These are phyloP conservation scores for Stagonosporopsis cucurbitacearum DNA, from an alignment of 2,329 filamentous ascomycete genomes.

Conservation along the genomic window DNA sequence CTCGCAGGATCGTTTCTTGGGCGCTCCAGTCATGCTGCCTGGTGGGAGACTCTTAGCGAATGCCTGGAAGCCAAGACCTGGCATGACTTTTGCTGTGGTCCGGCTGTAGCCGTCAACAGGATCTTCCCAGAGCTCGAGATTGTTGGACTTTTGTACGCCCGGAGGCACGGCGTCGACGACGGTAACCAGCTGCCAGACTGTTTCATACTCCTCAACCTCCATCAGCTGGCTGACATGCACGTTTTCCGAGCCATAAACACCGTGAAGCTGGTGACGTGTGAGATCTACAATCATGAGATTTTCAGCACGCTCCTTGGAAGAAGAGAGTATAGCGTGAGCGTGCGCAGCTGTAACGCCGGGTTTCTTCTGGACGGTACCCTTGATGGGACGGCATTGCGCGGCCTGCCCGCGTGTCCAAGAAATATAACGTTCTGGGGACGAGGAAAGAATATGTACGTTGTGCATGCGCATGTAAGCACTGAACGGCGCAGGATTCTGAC, in stretches of 20 bases:
- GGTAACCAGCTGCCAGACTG: slow-evolving; percentile 89
- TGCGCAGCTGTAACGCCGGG: slow-evolving; percentile 71
- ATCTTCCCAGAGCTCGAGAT: slow-evolving; percentile 43
- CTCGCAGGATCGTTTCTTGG: slow-evolving; percentile 91
- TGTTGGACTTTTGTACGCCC: slow-evolving; percentile 32
- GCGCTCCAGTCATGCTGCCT: slow-evolving; percentile 95
- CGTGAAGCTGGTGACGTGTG: slow-evolving; percentile 90
- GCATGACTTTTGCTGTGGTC: slow-evolving; percentile 10
- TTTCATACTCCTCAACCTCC: slow-evolving; percentile 87
- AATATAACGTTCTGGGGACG: slow-evolving; percentile 89
- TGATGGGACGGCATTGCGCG: slow-evolving; percentile 90
- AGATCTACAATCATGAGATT: slow-evolving; percentile 98
- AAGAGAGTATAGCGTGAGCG: slow-evolving; percentile 74
- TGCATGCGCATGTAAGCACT: slow-evolving; percentile 77
- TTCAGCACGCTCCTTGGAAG: slow-evolving; percentile 90
- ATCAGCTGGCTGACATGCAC: slow-evolving; percentile 81
- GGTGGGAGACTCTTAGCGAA: slow-evolving; percentile 81
- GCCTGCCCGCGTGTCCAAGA: slow-evolving; percentile 66
- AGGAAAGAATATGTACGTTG: slow-evolving; percentile 72
- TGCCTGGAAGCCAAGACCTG: slow-evolving; percentile 71
- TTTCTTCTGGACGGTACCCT: slow-evolving; percentile 89
- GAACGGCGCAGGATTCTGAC: slow-evolving; percentile 81
- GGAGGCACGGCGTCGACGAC: slow-evolving; percentile 72
- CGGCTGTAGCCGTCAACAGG: slow-evolving; percentile 30
- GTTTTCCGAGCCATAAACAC: slow-evolving; percentile 76